Base-by-base conservation (phyloP, 139 green algal genomes). In the Coelastrella sp. region DNA sequence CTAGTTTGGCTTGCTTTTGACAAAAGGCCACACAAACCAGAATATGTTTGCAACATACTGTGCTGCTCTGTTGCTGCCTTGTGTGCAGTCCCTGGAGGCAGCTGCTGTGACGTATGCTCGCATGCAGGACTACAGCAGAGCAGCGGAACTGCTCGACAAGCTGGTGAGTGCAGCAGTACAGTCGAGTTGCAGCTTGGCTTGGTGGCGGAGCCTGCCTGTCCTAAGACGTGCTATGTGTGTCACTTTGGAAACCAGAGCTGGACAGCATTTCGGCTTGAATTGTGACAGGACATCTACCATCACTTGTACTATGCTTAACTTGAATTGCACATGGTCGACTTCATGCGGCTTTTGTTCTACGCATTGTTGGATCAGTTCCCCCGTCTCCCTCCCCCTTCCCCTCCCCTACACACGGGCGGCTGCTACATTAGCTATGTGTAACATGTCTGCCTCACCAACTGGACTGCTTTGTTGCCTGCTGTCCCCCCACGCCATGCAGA, bases 121-220 rank as follows among this genome's bases (percentile, higher is more conserved):
- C 77, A 90, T 96, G 73, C 76, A 90, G 19, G 76, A 95, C 80
- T 96, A 92, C 89, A 86, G 92, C 68, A 92, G 90, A 75, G 90
- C 91, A 22, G 86, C 92, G 5, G 77, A 81, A 1, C 80, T 95
- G 81, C 86, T 95, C 73, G 91, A 95, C n/a, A 90, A 92, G 86
- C 86, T 95, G 59, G 85, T 92, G 47, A 73, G 86, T 73, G 61
- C 61, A 71, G 61, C 61, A 71, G 61, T 47, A 47, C 32, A 47
- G 32, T 47, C 32, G 1, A 2, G 32, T 47, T 1, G 32, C 32
- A 47, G 32, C 32, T 1, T 47, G 32, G 32, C 32, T 47, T 47
- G 32, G 32, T 47, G 32, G 32, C 32, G 32, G 32, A 47, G 32
- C 32, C 32, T 47, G 32, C 32, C 32, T 47, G 32, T 47, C 32